These are phyloP conservation scores for Wickerhamiella australiensis DNA, from an alignment of 805 yeast genomes.

Conservation along the genomic window DNA sequence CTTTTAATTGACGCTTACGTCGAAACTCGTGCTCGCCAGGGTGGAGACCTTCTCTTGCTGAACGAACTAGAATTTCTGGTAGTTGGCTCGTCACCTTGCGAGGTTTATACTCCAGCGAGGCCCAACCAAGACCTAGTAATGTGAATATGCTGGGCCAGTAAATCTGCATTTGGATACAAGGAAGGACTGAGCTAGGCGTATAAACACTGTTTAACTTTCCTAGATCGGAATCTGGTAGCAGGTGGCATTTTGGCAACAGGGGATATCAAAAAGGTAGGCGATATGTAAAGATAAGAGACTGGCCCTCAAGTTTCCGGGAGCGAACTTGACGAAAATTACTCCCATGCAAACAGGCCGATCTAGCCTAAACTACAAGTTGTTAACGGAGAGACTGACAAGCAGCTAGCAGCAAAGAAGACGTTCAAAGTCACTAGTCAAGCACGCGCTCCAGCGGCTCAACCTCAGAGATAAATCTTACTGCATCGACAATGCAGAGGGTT, in stretches of 20 bases:
- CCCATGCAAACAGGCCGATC: too few species aligned
- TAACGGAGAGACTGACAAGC: too few species aligned
- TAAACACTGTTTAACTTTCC: not conserved
- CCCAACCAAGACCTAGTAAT: not conserved
- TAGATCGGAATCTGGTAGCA: not conserved
- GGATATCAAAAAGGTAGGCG: too few species aligned
- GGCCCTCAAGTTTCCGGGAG: too few species aligned
- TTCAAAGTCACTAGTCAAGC: too few species aligned
- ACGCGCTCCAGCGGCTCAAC: too few species aligned
- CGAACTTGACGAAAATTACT: too few species aligned
- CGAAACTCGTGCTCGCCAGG: constrained; percentile 3
- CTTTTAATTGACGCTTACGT: not conserved
- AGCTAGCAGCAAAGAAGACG: too few species aligned
- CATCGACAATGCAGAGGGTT: too few species aligned
- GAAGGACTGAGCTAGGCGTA: not conserved
- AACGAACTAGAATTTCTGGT: constrained; percentile 1
- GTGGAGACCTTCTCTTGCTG: constrained; percentile 10
- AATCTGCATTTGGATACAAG: not conserved
- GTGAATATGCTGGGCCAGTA: not conserved
- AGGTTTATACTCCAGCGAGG: not conserved
- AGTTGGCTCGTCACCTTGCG: not conserved
- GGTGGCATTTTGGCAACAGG: not conserved
- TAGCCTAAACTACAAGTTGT: too few species aligned
- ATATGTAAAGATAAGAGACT: too few species aligned
- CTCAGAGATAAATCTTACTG: too few species aligned